A percentile compares a stretch with the other conserved stretches of the same genome.
phyloP scores from a whole-genome alignment of 371 early-diverging fungal species.

The Rhizopus stolonifer region DNA sequence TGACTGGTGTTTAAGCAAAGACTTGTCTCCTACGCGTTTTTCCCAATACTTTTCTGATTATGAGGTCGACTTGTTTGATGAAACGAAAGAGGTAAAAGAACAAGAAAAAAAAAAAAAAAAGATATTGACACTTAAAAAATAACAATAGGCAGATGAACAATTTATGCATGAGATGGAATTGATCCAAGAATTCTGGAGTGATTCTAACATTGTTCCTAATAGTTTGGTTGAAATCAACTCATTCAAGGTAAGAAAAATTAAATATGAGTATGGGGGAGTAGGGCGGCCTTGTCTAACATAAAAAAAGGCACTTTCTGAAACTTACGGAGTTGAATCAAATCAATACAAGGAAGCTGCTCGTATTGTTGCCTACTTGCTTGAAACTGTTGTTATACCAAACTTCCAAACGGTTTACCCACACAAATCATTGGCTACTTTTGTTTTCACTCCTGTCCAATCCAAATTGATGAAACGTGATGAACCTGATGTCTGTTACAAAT shows the following conservation, averaged over 20 bases:
- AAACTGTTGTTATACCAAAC: slow-evolving; percentile 26
- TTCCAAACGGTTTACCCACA: slow-evolving; percentile 11
- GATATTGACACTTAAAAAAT: background rate
- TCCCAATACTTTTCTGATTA: slow-evolving; percentile 1
- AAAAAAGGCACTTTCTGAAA: slow-evolving; percentile 20
- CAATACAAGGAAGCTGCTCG: slow-evolving; percentile 35
- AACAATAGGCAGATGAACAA: slow-evolving; percentile 6
- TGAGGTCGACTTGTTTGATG: slow-evolving; percentile 8
- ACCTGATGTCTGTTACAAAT: slow-evolving; percentile 22
- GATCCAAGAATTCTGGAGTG: background rate
- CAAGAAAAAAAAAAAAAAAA: too few relatives aligned
- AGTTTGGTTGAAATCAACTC: slow-evolving; percentile 19
- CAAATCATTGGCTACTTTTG: slow-evolving; percentile 21
- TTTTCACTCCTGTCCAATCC: slow-evolving; percentile 22
- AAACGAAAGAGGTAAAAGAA: slow-evolving; percentile 4
- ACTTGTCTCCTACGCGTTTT: background rate
- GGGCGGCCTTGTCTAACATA: too few relatives aligned
- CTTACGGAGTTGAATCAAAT: slow-evolving; percentile 34
- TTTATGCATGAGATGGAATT: slow-evolving; percentile 17
- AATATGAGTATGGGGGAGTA: too few relatives aligned
- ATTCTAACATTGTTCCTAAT: background rate
- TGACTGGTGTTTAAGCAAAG: background rate
- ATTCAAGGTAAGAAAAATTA: slow-evolving; percentile 16
- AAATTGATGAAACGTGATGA: slow-evolving; percentile 9
- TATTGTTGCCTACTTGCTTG: slow-evolving; percentile 30